phyloP scores from a whole-genome alignment of 305 asterid species.

The Rubia tinctorum region DNA sequence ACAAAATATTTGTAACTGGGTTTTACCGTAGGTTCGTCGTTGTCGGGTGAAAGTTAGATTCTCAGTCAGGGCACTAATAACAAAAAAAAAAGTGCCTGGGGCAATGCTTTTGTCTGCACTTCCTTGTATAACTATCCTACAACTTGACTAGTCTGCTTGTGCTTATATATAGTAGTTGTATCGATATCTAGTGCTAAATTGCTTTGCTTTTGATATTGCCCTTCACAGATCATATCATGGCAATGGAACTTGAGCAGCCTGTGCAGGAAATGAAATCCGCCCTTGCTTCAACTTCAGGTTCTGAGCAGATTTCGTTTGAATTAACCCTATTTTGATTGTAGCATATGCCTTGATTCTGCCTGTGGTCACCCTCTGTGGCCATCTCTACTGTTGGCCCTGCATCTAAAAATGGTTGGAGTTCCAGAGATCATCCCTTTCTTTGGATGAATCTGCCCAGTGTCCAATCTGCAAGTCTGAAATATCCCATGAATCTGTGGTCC shows the following conservation, averaged over 20 bases:
- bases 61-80: too few relatives aligned
- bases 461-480: slow-evolving; percentile 41
- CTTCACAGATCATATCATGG: background rate
- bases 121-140: background rate
- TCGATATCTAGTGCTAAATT: background rate
- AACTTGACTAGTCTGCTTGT: background rate
- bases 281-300: slow-evolving; percentile 9
- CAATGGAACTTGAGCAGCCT: slow-evolving; percentile 19
- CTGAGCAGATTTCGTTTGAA: slow-evolving; percentile 36
- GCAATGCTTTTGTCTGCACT: background rate
- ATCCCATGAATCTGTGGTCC: slow-evolving; percentile 28
- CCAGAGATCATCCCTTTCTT: slow-evolving; percentile 20
- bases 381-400: slow-evolving; percentile 93
- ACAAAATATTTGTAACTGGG: background rate
- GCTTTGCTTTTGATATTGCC: background rate
- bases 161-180: background rate
- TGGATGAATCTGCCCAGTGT: slow-evolving; percentile 21
- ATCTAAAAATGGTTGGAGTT: slow-evolving; percentile 54
- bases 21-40: too few relatives aligned
- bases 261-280: slow-evolving; percentile 15
- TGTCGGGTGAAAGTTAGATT: too few relatives aligned
- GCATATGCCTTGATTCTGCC: slow-evolving; percentile 76
- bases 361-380: slow-evolving; percentile 71
- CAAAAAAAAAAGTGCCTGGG: background rate
- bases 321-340: slow-evolving; percentile 65